These are phyloP conservation scores for Arthroderma sp. DNA, from an alignment of 2,329 filamentous ascomycete genomes.

Conservation along the genomic window DNA sequence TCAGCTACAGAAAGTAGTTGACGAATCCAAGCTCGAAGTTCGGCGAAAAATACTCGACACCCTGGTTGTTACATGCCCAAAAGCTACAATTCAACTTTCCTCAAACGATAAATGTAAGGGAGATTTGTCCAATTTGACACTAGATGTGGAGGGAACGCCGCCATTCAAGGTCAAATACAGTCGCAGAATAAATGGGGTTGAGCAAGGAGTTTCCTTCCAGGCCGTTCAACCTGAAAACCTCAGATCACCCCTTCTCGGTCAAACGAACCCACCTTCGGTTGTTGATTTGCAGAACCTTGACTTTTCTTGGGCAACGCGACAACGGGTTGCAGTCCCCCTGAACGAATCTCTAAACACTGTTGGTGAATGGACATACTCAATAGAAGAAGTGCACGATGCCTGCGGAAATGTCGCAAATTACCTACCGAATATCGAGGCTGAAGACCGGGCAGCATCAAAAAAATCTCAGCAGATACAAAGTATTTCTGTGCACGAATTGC, in stretches of 20 bases:
- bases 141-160: slow-evolving; percentile 78
- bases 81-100: slow-evolving; percentile 56
- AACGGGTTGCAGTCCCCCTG: slow-evolving; percentile 63
- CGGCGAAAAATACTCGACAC: slow-evolving; percentile 63
- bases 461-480: slow-evolving; percentile 55
- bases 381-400: slow-evolving; percentile 85
- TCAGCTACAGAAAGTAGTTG: slow-evolving; percentile 68
- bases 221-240: slow-evolving; percentile 85
- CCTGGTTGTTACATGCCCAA: slow-evolving; percentile 75
- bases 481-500: slow-evolving; percentile 78
- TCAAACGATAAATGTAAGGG: slow-evolving; percentile 62
- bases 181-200: slow-evolving; percentile 68
- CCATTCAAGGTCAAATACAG: slow-evolving; percentile 89
- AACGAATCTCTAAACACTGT: slow-evolving; percentile 76
- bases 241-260: slow-evolving; percentile 54
- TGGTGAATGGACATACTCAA: slow-evolving; percentile 76
- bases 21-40: slow-evolving; percentile 88
- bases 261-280: slow-evolving; percentile 17
- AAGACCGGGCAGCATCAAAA: slow-evolving; percentile 46
- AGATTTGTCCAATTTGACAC: slow-evolving; percentile 70
- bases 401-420: slow-evolving; percentile 80
- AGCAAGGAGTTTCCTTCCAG: slow-evolving; percentile 79
- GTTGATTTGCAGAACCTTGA: slow-evolving; percentile 17
- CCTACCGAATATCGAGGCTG: slow-evolving; percentile 44
- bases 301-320: slow-evolving; percentile 65